Conservation (phyloP, 768 basidiomycete species). For the Calocybe indica region DNA sequence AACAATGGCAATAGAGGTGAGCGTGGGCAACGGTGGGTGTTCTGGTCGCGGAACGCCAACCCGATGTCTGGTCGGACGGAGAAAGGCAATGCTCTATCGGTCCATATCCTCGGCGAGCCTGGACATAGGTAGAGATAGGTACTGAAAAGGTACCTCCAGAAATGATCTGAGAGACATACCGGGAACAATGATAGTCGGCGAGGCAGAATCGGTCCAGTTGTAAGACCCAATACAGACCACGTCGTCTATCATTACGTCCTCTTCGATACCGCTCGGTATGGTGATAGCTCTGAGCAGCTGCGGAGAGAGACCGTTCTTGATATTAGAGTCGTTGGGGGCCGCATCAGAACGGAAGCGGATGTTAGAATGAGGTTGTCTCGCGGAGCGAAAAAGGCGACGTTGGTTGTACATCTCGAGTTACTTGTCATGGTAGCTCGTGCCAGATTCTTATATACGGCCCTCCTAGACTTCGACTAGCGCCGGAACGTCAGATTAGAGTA, state of each 20-base stretch:
- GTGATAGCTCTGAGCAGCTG: not conserved
- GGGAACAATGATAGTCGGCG: slow-evolving; percentile 48
- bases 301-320: too few relatives aligned
- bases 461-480: too few relatives aligned
- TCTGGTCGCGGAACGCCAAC: slow-evolving; percentile 47
- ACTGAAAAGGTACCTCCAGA: not conserved
- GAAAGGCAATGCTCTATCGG: slow-evolving; percentile 40
- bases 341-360: too few relatives aligned
- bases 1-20: slow-evolving; percentile 48
- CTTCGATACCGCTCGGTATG: slow-evolving; percentile 11
- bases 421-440: too few relatives aligned
- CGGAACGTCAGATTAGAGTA: too few relatives aligned
- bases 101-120: slow-evolving; percentile 51
- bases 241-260: slow-evolving; percentile 30
- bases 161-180: slow-evolving; percentile 21
- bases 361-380: too few relatives aligned
- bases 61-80: slow-evolving; percentile 51
- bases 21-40: slow-evolving; percentile 38
- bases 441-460: too few relatives aligned
- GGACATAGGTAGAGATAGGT: not conserved
- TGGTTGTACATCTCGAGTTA: too few relatives aligned
- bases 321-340: too few relatives aligned
- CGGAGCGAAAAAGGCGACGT: too few relatives aligned
- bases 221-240: slow-evolving; percentile 42
- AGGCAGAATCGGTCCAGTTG: slow-evolving; percentile 38